These are phyloP conservation scores for Rubroshorea leprosula DNA, from an alignment of 345 rosid genomes.

Conservation along the genomic window DNA sequence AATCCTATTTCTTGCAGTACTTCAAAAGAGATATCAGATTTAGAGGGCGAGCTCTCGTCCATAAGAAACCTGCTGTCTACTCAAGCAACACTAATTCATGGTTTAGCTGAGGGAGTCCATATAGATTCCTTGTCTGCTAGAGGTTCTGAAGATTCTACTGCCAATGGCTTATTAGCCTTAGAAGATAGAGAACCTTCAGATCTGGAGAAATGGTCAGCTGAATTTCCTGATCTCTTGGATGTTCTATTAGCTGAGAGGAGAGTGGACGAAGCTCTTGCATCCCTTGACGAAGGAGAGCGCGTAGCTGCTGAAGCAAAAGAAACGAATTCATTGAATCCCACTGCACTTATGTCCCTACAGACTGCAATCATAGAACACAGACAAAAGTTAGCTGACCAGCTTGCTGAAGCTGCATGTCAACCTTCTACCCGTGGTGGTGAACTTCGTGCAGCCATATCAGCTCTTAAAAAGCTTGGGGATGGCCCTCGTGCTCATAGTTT, in stretches of 20 bases:
- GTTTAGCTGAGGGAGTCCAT: constrained; percentile 83
- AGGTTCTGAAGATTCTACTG: constrained; percentile 35
- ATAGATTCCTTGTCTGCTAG: constrained; percentile 46
- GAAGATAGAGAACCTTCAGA: constrained; percentile 71
- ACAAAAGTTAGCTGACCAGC: constrained; percentile 93
- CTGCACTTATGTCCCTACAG: constrained; percentile 47
- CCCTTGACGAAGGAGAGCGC: constrained; percentile 82
- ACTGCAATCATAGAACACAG: constrained; percentile 56
- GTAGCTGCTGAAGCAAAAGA: constrained; percentile 60
- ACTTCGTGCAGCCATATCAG: constrained; percentile 88
- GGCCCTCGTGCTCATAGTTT: constrained; percentile 93
- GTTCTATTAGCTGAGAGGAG: constrained; percentile 94
- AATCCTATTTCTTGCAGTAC: constrained; percentile 49
- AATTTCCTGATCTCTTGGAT: constrained; percentile 88
- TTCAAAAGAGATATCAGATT: constrained; percentile 95
- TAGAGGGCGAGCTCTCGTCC: constrained; percentile 94
- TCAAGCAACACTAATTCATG: constrained; percentile 89
- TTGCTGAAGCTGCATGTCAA: constrained; percentile 92
- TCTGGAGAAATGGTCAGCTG: constrained; percentile 75
- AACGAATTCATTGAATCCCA: constrained; percentile 41
- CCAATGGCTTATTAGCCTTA: constrained; percentile 29
- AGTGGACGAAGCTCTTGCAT: constrained; percentile 85
- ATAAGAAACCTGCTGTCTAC: constrained; percentile 89
- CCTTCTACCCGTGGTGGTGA: constrained; percentile 90
- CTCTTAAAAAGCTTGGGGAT: constrained; percentile 96